Evolutionary conservation across 1,284 basidiomycete species (phyloP).

Genomic region (Exobasidium cylindrosporum): DNA sequence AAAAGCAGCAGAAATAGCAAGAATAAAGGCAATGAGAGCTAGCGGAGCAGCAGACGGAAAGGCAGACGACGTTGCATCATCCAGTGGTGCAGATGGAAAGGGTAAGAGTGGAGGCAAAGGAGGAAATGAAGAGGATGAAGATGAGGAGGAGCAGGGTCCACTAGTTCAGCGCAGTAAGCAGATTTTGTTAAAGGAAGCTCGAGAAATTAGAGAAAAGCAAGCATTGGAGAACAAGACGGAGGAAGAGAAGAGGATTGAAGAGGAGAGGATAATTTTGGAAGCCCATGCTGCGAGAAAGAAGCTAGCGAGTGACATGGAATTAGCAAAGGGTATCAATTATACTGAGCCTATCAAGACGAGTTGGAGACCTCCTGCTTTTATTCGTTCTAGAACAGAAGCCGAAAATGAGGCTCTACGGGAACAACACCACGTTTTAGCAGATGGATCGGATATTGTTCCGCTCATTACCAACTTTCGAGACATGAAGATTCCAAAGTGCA

Average conservation of each 20-base stretch:
- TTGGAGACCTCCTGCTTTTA: slow-evolving; percentile 83
- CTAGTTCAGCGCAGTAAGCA: slow-evolving; percentile 66
- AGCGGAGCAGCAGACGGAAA: background rate
- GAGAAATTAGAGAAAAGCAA: slow-evolving; percentile 72
- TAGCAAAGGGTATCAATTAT: slow-evolving; percentile 88
- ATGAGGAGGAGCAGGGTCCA: slow-evolving; percentile 59
- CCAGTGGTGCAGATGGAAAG: slow-evolving; percentile 48
- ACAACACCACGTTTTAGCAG: slow-evolving; percentile 85
- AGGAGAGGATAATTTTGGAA: slow-evolving; percentile 82
- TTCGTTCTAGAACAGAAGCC: slow-evolving; percentile 69
- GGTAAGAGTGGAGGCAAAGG: slow-evolving; percentile 56
- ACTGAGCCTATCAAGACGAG: slow-evolving; percentile 81
- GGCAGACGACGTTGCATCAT: background rate
- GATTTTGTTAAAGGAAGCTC: slow-evolving; percentile 45
- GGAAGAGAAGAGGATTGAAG: slow-evolving; percentile 78
- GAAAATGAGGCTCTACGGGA: slow-evolving; percentile 76
- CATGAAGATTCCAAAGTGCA: slow-evolving; percentile 89
- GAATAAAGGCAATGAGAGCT: background rate
- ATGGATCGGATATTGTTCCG: slow-evolving; percentile 88
- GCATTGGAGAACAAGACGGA: slow-evolving; percentile 68
- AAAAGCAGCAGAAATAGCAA: slow-evolving; percentile 65
- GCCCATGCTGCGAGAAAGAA: slow-evolving; percentile 87
- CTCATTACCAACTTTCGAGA: slow-evolving; percentile 90
- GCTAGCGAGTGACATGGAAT: slow-evolving; percentile 83
- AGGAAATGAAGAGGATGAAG: slow-evolving; percentile 58